Evolutionary conservation across 305 asterid species (phyloP).

Genomic region (Rubia peregrina): DNA sequence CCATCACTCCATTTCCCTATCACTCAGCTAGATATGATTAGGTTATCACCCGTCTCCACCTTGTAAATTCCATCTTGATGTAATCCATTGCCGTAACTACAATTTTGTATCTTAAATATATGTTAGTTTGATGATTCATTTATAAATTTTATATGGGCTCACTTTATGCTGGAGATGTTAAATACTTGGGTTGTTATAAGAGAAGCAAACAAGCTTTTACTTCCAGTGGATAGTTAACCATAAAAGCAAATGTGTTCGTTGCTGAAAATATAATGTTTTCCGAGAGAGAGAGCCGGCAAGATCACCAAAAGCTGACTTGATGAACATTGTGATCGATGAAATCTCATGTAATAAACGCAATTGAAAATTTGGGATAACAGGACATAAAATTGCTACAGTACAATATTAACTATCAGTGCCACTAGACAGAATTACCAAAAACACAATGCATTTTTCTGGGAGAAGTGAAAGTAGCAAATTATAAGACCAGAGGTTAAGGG

Average conservation of each 20-base stretch:
- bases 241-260: not conserved
- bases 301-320: not conserved
- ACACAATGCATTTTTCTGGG: not conserved
- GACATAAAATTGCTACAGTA: not conserved
- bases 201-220: no score
- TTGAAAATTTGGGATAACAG: not conserved
- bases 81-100: not conserved
- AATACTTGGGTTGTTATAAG: not conserved
- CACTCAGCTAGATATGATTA: not conserved
- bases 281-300: not conserved
- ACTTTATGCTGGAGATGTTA: not conserved
- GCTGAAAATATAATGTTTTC: not conserved
- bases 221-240: not conserved
- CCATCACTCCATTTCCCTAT: not conserved
- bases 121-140: not conserved
- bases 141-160: not conserved
- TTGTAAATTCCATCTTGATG: constrained; percentile 4
- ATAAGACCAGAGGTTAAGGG: not conserved
- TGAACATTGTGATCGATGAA: not conserved
- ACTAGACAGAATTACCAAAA: not conserved
- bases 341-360: not conserved
- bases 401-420: not conserved
- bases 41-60: not conserved
- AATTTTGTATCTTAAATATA: not conserved
- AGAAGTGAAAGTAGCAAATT: not conserved